A percentile compares a stretch with the other conserved stretches of the same genome.
phyloP scores from a whole-genome alignment of 306 rosid genomes.

The Casuarina cunninghamiana region DNA sequence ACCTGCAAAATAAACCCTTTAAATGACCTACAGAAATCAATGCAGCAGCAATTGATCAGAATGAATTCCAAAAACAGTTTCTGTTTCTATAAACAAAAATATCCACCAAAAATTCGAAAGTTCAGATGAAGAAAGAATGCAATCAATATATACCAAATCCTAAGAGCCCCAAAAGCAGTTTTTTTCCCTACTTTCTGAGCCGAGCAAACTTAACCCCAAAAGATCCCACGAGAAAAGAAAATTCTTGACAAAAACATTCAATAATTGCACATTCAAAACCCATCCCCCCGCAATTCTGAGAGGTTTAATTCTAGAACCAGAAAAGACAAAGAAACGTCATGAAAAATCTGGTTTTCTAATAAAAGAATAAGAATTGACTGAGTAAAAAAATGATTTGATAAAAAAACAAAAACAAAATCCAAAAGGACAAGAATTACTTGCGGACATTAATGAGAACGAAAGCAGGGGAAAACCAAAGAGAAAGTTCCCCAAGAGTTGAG shows the following conservation, averaged over 20 bases:
- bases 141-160: slow-evolving; percentile 29
- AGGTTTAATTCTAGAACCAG: slow-evolving; percentile 28
- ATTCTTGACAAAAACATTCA: slow-evolving; percentile 35
- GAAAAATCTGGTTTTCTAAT: slow-evolving; percentile 5
- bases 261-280: slow-evolving; percentile 32
- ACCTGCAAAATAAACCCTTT: slow-evolving; percentile 45
- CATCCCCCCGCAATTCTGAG: slow-evolving; percentile 34
- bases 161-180: slow-evolving; percentile 42
- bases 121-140: slow-evolving; percentile 22
- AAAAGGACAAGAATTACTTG: slow-evolving; percentile 26
- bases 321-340: slow-evolving; percentile 28
- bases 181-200: slow-evolving; percentile 31
- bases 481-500: slow-evolving; percentile 1
- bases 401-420: slow-evolving; percentile 19
- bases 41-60: slow-evolving; percentile 23
- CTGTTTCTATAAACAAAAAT: neutral
- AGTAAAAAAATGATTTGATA: slow-evolving; percentile 41
- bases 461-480: slow-evolving; percentile 18
- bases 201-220: slow-evolving; percentile 30
- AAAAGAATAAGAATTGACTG: slow-evolving; percentile 43
- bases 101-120: slow-evolving; percentile 12
- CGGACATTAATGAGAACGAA: slow-evolving; percentile 25
- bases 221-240: slow-evolving; percentile 26
- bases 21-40: slow-evolving; percentile 21
- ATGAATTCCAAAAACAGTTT: slow-evolving; percentile 31